Evolutionary conservation across 2,329 filamentous ascomycete genomes (phyloP).

Genomic region (Epichloe festucae): DNA sequence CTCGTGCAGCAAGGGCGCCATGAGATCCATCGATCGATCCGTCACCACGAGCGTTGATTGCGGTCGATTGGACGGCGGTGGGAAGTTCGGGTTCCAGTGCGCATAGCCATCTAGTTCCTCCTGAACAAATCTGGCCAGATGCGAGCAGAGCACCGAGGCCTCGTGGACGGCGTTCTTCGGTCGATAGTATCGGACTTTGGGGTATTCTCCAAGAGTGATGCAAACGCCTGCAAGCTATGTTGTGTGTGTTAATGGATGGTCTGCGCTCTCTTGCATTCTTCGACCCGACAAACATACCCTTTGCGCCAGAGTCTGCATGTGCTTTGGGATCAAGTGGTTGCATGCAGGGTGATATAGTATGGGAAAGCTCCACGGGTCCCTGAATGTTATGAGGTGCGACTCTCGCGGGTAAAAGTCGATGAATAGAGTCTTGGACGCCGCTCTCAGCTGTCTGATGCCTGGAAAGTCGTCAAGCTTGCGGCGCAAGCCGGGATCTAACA

Average conservation of each 20-base stretch:
- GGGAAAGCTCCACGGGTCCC: conserved; percentile 92
- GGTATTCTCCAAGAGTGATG: conserved; percentile 85
- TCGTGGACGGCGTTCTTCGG: conserved; percentile 67
- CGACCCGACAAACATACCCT: conserved; percentile 45
- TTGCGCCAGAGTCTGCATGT: conserved; percentile 76
- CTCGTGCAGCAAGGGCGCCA: conserved; percentile 80
- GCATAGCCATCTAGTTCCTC: conserved; percentile 84
- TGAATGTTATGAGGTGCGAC: conserved; percentile 80
- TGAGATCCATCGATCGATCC: conserved; percentile 85
- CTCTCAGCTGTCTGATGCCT: conserved; percentile 58
- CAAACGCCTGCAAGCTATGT: conserved; percentile 49
- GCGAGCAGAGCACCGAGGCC: conserved; percentile 73
- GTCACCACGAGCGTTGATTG: conserved; percentile 75
- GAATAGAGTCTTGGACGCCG: conserved; percentile 69
- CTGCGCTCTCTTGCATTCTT: neutral
- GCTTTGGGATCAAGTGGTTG: conserved; percentile 67
- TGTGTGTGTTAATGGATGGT: neutral
- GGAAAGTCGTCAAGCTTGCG: conserved; percentile 62
- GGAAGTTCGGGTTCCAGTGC: conserved; percentile 65
- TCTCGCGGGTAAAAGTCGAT: conserved; percentile 86
- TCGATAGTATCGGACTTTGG: conserved; percentile 81
- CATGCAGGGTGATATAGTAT: conserved; percentile 83
- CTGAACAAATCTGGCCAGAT: conserved; percentile 83
- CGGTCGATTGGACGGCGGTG: conserved; percentile 63
- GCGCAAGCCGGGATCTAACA: conserved; percentile 57